Conservation (phyloP, 805 yeast species). For the Isabelozyma pseudorhagii region DNA sequence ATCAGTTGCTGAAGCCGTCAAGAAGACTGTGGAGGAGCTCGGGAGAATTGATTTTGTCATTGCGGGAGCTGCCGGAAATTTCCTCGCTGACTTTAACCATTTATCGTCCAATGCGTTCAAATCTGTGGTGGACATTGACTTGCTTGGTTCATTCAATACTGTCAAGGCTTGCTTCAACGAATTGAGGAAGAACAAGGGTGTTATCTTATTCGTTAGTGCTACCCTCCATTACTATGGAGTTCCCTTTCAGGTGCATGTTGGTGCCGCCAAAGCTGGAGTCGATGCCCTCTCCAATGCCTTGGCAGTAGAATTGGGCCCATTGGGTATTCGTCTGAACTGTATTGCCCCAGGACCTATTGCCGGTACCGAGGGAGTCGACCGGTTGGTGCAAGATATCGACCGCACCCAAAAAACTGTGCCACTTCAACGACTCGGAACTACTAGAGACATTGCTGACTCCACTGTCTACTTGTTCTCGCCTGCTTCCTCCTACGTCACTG, state of each 20-base stretch:
- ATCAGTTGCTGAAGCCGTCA: constrained; percentile 59
- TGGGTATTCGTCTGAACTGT: constrained; percentile 78
- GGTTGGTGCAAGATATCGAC: constrained; percentile 47
- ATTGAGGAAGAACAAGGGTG: constrained; percentile 38
- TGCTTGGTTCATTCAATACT: constrained; percentile 40
- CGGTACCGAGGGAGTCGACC: constrained; percentile 77
- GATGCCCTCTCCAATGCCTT: constrained; percentile 81
- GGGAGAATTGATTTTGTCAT: constrained; percentile 43
- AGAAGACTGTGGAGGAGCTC: constrained; percentile 45
- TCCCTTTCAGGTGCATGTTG: constrained; percentile 74
- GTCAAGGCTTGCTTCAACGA: constrained; percentile 38
- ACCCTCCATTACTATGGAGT: constrained; percentile 44
- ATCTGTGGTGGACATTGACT: constrained; percentile 36
- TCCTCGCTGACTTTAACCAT: constrained; percentile 40
- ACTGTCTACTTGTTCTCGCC: constrained; percentile 80
- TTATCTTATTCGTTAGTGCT: constrained; percentile 46
- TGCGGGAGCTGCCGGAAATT: constrained; percentile 46
- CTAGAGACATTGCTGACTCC: constrained; percentile 80
- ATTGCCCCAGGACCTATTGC: constrained; percentile 90
- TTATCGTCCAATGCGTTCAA: constrained; percentile 41
- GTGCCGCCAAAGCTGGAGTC: constrained; percentile 96
- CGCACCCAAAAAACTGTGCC: constrained; percentile 48
- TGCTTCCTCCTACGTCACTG: constrained; percentile 74
- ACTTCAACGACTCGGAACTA: constrained; percentile 62
- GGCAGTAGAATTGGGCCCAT: constrained; percentile 88